Evolutionary conservation across 169 alveolate genomes (phyloP).

Genomic region (Theileria luwenshuni): DNA sequence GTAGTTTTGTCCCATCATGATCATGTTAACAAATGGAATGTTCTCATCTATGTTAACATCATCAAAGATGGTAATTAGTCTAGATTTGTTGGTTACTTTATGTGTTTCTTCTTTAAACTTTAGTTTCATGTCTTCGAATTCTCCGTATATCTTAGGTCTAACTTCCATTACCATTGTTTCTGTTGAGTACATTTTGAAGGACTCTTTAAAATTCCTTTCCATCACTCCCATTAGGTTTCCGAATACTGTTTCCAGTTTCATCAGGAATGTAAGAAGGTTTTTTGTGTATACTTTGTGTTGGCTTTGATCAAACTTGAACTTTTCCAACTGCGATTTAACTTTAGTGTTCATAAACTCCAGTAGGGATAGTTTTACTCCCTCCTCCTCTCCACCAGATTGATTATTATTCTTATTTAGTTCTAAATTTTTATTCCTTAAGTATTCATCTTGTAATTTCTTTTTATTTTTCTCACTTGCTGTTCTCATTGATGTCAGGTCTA

Average conservation of each 20-base stretch:
- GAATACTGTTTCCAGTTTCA: conserved; percentile 2
- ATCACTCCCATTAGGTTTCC: not conserved
- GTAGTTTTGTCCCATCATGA: not conserved
- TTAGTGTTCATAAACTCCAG: conserved; percentile 18
- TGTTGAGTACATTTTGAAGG: not conserved
- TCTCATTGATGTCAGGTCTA: conserved; percentile 17
- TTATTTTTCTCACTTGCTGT: not conserved
- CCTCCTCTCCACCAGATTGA: not conserved
- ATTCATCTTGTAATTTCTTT: not conserved
- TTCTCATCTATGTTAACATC: conserved; percentile 12
- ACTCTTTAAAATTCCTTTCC: conserved; percentile 14
- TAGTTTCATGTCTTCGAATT: not conserved
- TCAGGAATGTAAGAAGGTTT: conserved; percentile 3
- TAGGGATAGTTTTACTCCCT: not conserved
- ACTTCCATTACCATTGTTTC: not conserved
- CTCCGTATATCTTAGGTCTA: not conserved
- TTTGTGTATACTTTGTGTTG: not conserved
- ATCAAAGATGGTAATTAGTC: not conserved
- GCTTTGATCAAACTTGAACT: not conserved
- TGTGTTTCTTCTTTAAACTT: not conserved
- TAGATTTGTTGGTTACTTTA: not conserved
- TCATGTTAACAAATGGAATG: conserved; percentile 5
- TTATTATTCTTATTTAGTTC: not conserved
- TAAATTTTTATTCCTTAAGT: not conserved
- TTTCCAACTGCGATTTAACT: conserved; percentile 3